Percentiles rank a stretch among this genome's conserved stretches.
phyloP scores from a whole-genome alignment of 768 basidiomycete species.

The Porpolomopsis calyptriformis region DNA sequence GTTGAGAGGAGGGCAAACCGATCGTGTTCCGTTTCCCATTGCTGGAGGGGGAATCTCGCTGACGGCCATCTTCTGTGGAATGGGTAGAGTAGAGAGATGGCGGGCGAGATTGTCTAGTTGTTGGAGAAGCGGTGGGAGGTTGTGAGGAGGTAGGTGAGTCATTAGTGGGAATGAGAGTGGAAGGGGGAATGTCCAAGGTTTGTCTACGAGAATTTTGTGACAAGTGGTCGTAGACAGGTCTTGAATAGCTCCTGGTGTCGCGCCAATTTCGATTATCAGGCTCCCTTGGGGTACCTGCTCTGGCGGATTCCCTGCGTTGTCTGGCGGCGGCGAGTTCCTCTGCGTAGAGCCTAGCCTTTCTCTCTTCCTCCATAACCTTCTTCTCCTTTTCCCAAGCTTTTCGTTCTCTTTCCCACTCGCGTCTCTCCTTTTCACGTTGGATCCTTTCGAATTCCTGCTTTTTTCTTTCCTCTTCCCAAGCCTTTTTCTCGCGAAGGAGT shows the following conservation, averaged over 20 bases:
- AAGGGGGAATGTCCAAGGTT: constrained; percentile 32
- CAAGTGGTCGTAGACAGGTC: constrained; percentile 26
- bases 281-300: constrained; percentile 38
- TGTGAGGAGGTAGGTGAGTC: too few species aligned
- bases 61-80: constrained; percentile 45
- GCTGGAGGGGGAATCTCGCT: constrained; percentile 23
- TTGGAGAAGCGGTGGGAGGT: constrained; percentile 19
- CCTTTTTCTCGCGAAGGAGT: constrained; percentile 51
- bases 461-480: constrained; percentile 34
- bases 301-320: constrained; percentile 45
- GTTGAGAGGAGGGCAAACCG: constrained; percentile 25
- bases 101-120: constrained; percentile 33
- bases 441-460: constrained; percentile 34
- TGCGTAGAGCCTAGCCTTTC: constrained; percentile 35
- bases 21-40: constrained; percentile 23
- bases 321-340: constrained; percentile 56
- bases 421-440: constrained; percentile 33
- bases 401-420: constrained; percentile 35
- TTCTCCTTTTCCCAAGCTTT: constrained; percentile 42
- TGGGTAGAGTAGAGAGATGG: constrained; percentile 45
- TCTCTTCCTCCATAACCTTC: constrained; percentile 37
- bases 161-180: too few species aligned
- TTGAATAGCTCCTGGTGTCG: constrained; percentile 29
- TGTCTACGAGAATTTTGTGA: constrained; percentile 33
- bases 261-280: constrained; percentile 34